Conservation (phyloP, 768 basidiomycete species). For the Suillus fuscotomentosus region DNA sequence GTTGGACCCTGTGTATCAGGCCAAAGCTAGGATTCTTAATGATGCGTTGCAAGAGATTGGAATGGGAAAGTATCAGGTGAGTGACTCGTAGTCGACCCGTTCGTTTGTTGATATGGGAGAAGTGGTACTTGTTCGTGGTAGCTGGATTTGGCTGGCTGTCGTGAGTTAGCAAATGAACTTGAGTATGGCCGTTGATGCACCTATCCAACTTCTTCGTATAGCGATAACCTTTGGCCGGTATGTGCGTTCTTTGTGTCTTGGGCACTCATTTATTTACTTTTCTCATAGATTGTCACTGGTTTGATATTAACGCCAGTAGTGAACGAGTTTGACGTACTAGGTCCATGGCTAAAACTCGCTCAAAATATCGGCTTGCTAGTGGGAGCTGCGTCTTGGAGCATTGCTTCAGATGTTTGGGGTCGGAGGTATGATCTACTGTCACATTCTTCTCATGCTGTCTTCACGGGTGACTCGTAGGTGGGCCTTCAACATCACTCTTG, state of each 20-base stretch:
- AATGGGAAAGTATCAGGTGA: constrained; percentile 68
- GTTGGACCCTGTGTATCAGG: constrained; percentile 58
- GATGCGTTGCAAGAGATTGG: constrained; percentile 64
- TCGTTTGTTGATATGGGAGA: constrained; percentile 4
- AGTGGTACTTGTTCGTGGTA: constrained; percentile 66
- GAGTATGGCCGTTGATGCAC: background rate
- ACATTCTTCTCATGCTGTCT: background rate
- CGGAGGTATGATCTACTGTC: constrained; percentile 40
- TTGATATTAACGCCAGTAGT: constrained; percentile 63
- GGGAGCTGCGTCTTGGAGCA: constrained; percentile 68
- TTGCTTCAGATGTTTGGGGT: constrained; percentile 71
- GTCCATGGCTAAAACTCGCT: constrained; percentile 64
- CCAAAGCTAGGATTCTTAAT: constrained; percentile 57
- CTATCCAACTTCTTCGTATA: constrained; percentile 18
- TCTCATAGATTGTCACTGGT: constrained; percentile 54
- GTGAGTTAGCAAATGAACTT: constrained; percentile 39
- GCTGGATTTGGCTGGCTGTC: constrained; percentile 78
- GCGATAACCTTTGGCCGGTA: constrained; percentile 76
- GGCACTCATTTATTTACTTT: background rate
- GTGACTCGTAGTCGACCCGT: constrained; percentile 6
- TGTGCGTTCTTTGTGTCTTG: constrained; percentile 17
- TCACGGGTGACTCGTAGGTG: constrained; percentile 36
- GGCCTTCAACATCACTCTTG: constrained; percentile 69
- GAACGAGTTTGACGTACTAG: constrained; percentile 61
- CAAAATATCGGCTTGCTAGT: constrained; percentile 72